A percentile compares a stretch with the other conserved stretches of the same genome.
Conservation (phyloP, 257 asterid genomes). For the Forsythia suspensa region DNA sequence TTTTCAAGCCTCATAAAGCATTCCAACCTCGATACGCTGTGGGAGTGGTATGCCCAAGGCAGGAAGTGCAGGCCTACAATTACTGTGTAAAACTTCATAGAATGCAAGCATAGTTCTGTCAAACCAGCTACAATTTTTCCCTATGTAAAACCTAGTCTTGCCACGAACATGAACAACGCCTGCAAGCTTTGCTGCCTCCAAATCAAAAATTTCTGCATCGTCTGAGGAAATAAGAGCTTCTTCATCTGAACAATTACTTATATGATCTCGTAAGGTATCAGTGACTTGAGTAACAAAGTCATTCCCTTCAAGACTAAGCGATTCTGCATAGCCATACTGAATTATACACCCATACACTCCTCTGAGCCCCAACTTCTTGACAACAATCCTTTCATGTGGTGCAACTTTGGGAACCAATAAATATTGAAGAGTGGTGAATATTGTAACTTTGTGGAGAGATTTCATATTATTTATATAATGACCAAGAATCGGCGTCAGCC, state of each 20-base stretch:
- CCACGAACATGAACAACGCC: constrained; percentile 43
- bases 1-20: constrained; percentile 37
- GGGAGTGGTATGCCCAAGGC: constrained; percentile 29
- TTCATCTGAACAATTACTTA: constrained; percentile 17
- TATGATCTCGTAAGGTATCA: constrained; percentile 13
- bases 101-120: constrained; percentile 45
- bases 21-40: constrained; percentile 40
- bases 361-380: constrained; percentile 25
- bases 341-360: constrained; percentile 33
- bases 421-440: constrained; percentile 33
- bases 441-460: constrained; percentile 34
- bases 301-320: constrained; percentile 24
- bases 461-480: constrained; percentile 35
- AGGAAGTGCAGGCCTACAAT: constrained; percentile 41
- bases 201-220: constrained; percentile 19
- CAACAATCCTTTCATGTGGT: constrained; percentile 23
- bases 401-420: constrained; percentile 36
- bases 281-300: constrained; percentile 30
- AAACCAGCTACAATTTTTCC: constrained; percentile 35
- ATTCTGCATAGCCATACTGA: constrained; percentile 42
- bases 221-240: background rate
- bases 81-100: constrained; percentile 41
- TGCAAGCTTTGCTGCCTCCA: constrained; percentile 35
- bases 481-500: constrained; percentile 37
- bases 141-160: constrained; percentile 37